Evolutionary conservation across 208 protist species (phyloP).

Genomic region (Wallacemonas sp.): DNA sequence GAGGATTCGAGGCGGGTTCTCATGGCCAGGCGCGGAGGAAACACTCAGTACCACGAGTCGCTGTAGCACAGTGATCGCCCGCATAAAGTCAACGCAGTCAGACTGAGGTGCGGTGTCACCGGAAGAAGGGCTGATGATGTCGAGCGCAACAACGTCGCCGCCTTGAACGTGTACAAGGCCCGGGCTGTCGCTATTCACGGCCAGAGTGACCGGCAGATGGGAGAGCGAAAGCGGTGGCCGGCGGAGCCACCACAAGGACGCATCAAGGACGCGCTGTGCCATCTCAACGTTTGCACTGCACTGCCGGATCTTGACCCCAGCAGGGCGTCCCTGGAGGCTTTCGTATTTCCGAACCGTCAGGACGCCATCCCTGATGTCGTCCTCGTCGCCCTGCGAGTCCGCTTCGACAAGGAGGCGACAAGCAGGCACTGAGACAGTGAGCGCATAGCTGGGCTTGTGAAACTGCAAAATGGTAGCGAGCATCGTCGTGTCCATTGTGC

Average conservation of each 20-base stretch:
- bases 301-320: neutral
- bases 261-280: neutral
- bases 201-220: conserved; percentile 21
- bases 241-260: conserved; percentile 19
- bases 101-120: neutral
- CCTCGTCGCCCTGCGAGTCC: too few species aligned
- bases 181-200: conserved; percentile 26
- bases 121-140: neutral
- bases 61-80: neutral
- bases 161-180: neutral
- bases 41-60: neutral
- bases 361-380: neutral
- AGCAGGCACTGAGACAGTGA: too few species aligned
- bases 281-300: neutral
- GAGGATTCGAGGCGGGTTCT: neutral
- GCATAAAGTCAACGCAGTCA: neutral
- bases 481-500: too few species aligned
- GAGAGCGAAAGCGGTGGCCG: conserved; percentile 16
- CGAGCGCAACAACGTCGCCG: neutral
- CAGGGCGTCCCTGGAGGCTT: neutral
- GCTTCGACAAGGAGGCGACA: too few species aligned
- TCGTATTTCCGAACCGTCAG: neutral
- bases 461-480: too few species aligned
- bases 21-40: neutral
- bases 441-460: too few species aligned